A percentile compares a stretch with the other conserved stretches of the same genome.
Evolutionary conservation across 257 asterid genomes (phyloP).

Genomic region (Plectranthus barbatus): DNA sequence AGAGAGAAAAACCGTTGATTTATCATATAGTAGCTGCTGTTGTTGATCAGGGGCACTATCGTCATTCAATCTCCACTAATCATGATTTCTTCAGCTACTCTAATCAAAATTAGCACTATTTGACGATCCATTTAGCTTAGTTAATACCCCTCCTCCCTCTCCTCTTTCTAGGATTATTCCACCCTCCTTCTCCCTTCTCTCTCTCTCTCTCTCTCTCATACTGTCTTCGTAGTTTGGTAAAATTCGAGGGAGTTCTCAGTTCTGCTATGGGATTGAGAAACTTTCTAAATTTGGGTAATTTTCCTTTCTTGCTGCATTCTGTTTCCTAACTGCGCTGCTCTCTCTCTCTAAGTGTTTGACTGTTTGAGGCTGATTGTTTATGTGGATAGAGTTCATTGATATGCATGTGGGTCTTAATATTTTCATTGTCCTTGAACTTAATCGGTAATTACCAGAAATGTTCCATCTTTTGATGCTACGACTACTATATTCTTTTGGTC

Average conservation of each 20-base stretch:
- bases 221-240: slow-evolving; percentile 9
- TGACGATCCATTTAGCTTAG: slow-evolving; percentile 11
- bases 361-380: not conserved
- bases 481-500: not conserved
- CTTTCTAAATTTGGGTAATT: slow-evolving; percentile 33
- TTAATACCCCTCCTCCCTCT: slow-evolving; percentile 6
- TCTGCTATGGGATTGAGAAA: slow-evolving; percentile 25
- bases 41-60: slow-evolving; percentile 21
- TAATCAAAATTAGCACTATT: slow-evolving; percentile 14
- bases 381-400: slow-evolving; percentile 2
- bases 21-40: too few relatives aligned
- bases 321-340: not conserved
- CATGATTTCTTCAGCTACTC: not conserved
- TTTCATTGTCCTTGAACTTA: not conserved
- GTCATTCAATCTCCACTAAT: slow-evolving; percentile 11
- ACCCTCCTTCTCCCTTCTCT: slow-evolving; percentile 15
- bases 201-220: not conserved
- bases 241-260: slow-evolving; percentile 14
- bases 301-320: not conserved
- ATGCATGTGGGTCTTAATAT: slow-evolving; percentile 4
- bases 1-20: slow-evolving; percentile 22
- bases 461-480: not conserved
- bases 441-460: not conserved
- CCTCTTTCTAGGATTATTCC: not conserved
- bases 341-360: not conserved